phyloP scores from a whole-genome alignment of 2,329 filamentous ascomycete genomes.

The Diaporthe helianthi region DNA sequence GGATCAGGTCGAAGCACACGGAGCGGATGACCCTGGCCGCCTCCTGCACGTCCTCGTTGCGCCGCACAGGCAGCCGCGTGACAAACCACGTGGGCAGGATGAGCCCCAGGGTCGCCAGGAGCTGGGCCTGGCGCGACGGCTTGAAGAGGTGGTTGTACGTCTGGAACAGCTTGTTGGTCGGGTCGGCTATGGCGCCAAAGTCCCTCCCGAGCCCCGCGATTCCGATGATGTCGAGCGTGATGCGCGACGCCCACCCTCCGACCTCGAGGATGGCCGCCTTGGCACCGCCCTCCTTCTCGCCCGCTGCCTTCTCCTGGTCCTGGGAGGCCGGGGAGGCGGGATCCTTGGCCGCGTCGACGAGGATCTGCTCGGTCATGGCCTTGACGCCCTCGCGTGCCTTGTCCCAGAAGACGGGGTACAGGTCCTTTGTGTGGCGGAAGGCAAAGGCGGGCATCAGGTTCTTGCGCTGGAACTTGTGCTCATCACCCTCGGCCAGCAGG shows the following conservation, averaged over 20 bases:
- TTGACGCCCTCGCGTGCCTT: conserved; percentile 74
- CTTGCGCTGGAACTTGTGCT: conserved; percentile 83
- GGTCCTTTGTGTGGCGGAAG: conserved; percentile 84
- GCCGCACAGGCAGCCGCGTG: conserved; percentile 68
- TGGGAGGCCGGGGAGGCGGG: conserved; percentile 37
- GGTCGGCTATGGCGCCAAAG: conserved; percentile 70
- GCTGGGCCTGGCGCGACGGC: conserved; percentile 57
- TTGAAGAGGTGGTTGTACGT: conserved; percentile 65
- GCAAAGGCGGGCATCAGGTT: conserved; percentile 82
- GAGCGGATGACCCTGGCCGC: conserved; percentile 67
- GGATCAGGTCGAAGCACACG: conserved; percentile 73
- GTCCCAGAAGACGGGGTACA: conserved; percentile 84
- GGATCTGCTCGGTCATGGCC: conserved; percentile 63
- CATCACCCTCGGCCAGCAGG: conserved; percentile 86
- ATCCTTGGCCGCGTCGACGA: conserved; percentile 48
- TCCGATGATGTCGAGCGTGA: conserved; percentile 79
- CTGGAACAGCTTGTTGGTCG: conserved; percentile 63
- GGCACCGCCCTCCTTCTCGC: conserved; percentile 37
- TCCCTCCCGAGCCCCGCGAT: conserved; percentile 74
- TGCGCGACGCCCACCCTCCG: conserved; percentile 68
- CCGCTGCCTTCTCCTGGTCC: conserved; percentile 23
- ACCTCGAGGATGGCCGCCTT: conserved; percentile 60
- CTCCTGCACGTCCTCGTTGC: conserved; percentile 69
- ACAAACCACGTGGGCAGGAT: conserved; percentile 71
- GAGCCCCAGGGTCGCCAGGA: conserved; percentile 65